Evolutionary conservation across 2,329 filamentous ascomycete species (phyloP), one percentile per base, ranked within the genome.

Genomic region (Colletotrichum higginsianum): DNA sequence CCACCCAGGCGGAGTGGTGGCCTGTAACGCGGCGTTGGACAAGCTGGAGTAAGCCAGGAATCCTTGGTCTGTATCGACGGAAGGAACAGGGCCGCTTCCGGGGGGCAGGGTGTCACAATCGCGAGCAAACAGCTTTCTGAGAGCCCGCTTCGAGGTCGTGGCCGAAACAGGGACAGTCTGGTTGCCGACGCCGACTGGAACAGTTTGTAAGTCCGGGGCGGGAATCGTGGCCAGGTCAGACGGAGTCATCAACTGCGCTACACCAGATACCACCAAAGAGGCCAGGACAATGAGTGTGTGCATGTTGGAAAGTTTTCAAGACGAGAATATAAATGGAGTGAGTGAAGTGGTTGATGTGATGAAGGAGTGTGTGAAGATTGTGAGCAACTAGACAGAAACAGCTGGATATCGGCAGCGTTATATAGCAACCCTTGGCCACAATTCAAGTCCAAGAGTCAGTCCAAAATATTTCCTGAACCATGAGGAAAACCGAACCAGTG

Each of bases 1-100:
- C 53, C 61, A 69, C 6, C 66, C 67, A 12, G 53, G 44, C 16
- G 67, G 67, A 30, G 61, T 66, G 13, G 16, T 3, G 38, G 61
- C 67, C 3, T 35, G 15, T 4, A 47, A 38, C 11, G 67, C 67
- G 7, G 61, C 61, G 7, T 44, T 57, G 18, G 67, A 60, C 6
- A 69, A 40, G 38, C n/a, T 44, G 12, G 61, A 6, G 1, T 60
- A 46, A 16, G 46, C 46, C 13, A 65, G 61, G 40, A 69, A 69
- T 6, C 61, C 61, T 9, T 50, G 26, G 46, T 58, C 67, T 13
- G 67, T 66, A n/a, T 69, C 67, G 30, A n/a, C 18, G 3, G 38
- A 35, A n/a, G 53, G 61, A 4, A 60, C 47, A 7, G 67, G 67
- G 12, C 67, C 61, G 18, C 61, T 60, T 2, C 67, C 61, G 1